Percentiles rank a stretch among this genome's conserved stretches.
These are phyloP conservation scores for Cetradonia linearis DNA, from an alignment of 495 filamentous ascomycete genomes.

Conservation along the genomic window DNA sequence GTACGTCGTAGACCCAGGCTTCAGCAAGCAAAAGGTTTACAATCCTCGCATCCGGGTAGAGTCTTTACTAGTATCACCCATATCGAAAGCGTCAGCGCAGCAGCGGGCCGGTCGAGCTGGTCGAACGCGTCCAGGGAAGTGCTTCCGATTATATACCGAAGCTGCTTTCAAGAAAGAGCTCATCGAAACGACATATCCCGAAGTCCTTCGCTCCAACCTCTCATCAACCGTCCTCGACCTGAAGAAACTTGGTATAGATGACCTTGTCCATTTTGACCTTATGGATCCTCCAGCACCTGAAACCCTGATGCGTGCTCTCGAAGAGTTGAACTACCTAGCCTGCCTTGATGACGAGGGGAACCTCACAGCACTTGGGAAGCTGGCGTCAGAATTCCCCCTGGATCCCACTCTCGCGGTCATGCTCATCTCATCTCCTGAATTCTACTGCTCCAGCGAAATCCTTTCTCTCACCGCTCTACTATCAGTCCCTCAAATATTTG, in stretches of 20 bases:
- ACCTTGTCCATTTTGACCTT: slow-evolving; percentile 94
- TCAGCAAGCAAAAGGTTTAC: slow-evolving; percentile 99
- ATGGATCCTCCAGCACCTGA: slow-evolving; percentile 99
- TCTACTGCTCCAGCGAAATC: slow-evolving; percentile 98
- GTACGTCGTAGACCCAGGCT: slow-evolving; percentile 96
- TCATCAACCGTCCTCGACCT: slow-evolving; percentile 89
- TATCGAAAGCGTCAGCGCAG: slow-evolving; percentile 96
- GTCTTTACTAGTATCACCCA: slow-evolving; percentile 88
- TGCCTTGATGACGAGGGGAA: slow-evolving; percentile 96
- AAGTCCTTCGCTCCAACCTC: slow-evolving; percentile 89
- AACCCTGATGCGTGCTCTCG: slow-evolving; percentile 95
- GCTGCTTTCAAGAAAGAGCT: slow-evolving; percentile 95
- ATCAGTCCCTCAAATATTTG: slow-evolving; percentile 90
- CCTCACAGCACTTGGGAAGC: slow-evolving; percentile 69
- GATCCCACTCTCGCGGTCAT: slow-evolving; percentile 95
- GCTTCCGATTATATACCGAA: slow-evolving; percentile 95
- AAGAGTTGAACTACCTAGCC: slow-evolving; percentile 94
- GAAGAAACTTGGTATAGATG: slow-evolving; percentile 93
- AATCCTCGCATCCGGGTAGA: slow-evolving; percentile 94
- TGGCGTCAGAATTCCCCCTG: slow-evolving; percentile 92
- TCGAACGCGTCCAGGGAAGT: slow-evolving; percentile 95
- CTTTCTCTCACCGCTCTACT: slow-evolving; percentile 89
- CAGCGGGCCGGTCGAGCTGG: slow-evolving; percentile 97
- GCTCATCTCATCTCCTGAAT: slow-evolving; percentile 94
- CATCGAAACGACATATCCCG: slow-evolving; percentile 91